These are phyloP conservation scores for Aegilops tauschii DNA, from an alignment of 176 grass and related monocot genomes.

Conservation along the genomic window DNA sequence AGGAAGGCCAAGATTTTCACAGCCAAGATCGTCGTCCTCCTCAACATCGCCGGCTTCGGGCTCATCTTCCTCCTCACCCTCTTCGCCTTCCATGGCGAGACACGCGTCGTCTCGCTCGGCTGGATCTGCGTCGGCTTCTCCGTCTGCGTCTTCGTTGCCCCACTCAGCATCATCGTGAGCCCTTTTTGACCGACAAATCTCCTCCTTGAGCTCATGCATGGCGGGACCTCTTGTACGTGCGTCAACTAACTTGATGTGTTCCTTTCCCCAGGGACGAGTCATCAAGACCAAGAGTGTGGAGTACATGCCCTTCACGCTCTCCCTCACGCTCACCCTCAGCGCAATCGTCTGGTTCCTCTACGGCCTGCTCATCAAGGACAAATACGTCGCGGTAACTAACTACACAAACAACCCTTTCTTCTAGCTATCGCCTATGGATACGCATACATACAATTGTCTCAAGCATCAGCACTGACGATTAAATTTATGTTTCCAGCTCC, in stretches of 20 bases:
- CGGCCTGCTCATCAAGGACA: conserved; percentile 71
- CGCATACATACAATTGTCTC: no score
- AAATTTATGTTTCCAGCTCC: conserved; percentile 35
- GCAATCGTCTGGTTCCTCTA: conserved; percentile 82
- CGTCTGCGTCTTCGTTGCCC: conserved; percentile 66
- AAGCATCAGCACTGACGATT: background rate
- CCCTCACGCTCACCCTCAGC: conserved; percentile 68
- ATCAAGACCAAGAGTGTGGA: conserved; percentile 75
- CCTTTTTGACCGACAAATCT: background rate
- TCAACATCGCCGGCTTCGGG: conserved; percentile 57
- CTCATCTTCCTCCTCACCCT: conserved; percentile 59
- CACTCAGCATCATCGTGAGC: conserved; percentile 81
- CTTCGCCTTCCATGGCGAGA: conserved; percentile 24
- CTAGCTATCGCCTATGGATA: background rate
- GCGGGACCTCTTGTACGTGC: background rate
- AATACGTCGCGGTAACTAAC: conserved; percentile 51
- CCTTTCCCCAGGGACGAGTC: conserved; percentile 49
- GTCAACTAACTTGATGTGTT: background rate
- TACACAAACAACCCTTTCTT: background rate
- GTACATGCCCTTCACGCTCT: conserved; percentile 44
- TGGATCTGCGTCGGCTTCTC: conserved; percentile 80
- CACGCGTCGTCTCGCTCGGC: conserved; percentile 37
- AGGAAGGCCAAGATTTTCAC: conserved; percentile 56
- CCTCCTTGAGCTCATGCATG: background rate
- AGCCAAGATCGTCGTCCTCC: conserved; percentile 44